phyloP scores from a whole-genome alignment of 306 rosid species.

The Albizia julibrissin region DNA sequence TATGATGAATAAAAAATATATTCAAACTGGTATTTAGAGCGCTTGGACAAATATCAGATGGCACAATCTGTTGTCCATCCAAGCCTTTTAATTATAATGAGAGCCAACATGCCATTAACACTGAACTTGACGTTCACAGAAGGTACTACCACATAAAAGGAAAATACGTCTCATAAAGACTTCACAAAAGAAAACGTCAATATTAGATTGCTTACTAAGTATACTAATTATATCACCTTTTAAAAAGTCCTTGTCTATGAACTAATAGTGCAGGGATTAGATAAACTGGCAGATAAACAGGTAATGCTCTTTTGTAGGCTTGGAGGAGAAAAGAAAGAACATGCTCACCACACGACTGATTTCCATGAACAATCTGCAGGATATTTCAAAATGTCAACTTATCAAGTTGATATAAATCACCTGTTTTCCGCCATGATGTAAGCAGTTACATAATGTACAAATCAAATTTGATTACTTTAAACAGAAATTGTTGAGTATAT shows the following conservation, averaged over 20 bases:
- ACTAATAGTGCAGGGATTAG: slow-evolving; percentile 92
- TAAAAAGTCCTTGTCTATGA: slow-evolving; percentile 78
- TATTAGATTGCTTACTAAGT: slow-evolving; percentile 16
- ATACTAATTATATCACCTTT: slow-evolving; percentile 59
- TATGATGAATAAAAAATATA: not conserved
- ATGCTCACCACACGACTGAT: slow-evolving; percentile 77
- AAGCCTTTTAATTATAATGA: slow-evolving; percentile 17
- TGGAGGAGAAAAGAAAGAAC: slow-evolving; percentile 71
- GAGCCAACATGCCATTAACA: slow-evolving; percentile 10
- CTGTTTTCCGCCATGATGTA: not conserved
- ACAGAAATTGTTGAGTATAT: slow-evolving; percentile 9
- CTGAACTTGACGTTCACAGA: slow-evolving; percentile 5
- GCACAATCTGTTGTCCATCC: slow-evolving; percentile 24
- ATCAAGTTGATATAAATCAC: slow-evolving; percentile 15
- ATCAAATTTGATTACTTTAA: slow-evolving; percentile 15
- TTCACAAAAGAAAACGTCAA: slow-evolving; percentile 6
- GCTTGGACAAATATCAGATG: slow-evolving; percentile 28
- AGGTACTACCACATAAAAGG: not conserved
- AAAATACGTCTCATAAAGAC: not conserved
- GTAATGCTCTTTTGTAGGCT: slow-evolving; percentile 90
- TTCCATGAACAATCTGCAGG: slow-evolving; percentile 89
- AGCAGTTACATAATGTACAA: slow-evolving; percentile 19
- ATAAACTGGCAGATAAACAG: slow-evolving; percentile 95
- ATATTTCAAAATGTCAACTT: slow-evolving; percentile 21
- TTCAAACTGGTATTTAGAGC: slow-evolving; percentile 19